A percentile compares a stretch with the other conserved stretches of the same genome.
These are phyloP conservation scores for Penicillium freii DNA, from an alignment of 2,329 filamentous ascomycete genomes.

Conservation along the genomic window DNA sequence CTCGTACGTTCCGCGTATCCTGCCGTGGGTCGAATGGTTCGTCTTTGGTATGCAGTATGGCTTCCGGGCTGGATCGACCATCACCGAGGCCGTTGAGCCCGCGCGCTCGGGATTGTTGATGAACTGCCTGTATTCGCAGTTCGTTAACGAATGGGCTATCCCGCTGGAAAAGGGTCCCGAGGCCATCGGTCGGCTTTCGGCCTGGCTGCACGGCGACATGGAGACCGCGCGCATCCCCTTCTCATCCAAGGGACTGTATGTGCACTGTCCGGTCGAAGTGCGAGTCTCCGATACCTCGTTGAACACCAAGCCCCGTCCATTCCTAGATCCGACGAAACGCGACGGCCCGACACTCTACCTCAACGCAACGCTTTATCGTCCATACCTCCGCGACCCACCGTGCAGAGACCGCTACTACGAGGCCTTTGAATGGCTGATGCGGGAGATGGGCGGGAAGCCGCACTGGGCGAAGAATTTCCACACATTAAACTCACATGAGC, in stretches of 20 bases:
- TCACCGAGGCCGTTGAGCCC: slow-evolving; percentile 73
- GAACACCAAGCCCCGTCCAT: slow-evolving; percentile 54
- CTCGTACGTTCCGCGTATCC: slow-evolving; percentile 71
- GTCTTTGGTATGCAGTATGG: slow-evolving; percentile 98
- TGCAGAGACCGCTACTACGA: slow-evolving; percentile 77
- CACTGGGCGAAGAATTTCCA: slow-evolving; percentile 95
- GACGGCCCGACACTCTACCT: slow-evolving; percentile 78
- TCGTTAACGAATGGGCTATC: slow-evolving; percentile 97
- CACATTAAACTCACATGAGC: slow-evolving; percentile 54
- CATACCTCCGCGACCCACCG: slow-evolving; percentile 74
- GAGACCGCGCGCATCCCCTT: slow-evolving; percentile 75
- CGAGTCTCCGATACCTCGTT: slow-evolving; percentile 70
- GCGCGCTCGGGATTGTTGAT: slow-evolving; percentile 80
- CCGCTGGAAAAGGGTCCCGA: slow-evolving; percentile 83
- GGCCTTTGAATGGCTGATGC: slow-evolving; percentile 89
- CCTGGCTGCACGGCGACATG: slow-evolving; percentile 77
- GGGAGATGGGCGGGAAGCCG: slow-evolving; percentile 73
- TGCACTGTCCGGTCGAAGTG: slow-evolving; percentile 92
- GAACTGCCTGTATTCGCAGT: slow-evolving; percentile 98
- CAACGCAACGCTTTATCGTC: slow-evolving; percentile 85
- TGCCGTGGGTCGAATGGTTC: slow-evolving; percentile 92
- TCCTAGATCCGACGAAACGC: slow-evolving; percentile 68
- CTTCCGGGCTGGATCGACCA: slow-evolving; percentile 65
- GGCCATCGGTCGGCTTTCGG: slow-evolving; percentile 74
- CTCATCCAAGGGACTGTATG: slow-evolving; percentile 72